Base-by-base conservation (phyloP, 805 yeast genomes). In the Monosporozyma unispora region DNA sequence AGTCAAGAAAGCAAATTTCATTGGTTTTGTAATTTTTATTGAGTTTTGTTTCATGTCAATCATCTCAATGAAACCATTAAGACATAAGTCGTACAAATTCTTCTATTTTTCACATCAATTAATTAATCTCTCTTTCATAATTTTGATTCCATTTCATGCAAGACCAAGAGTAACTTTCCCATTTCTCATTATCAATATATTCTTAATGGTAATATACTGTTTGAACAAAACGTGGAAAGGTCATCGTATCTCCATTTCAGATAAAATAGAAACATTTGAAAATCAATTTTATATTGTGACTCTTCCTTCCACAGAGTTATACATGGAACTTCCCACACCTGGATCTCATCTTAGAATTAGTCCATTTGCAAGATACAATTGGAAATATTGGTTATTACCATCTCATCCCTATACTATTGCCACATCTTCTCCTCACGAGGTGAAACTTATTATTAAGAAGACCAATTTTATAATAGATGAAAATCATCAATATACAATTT, bases 361-460 rank as follows among this genome's bases (percentile, higher is more conserved):
- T 3, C 60, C 64, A 10, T 62, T 67, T 22, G 54, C 67, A 19
- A 61, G 58, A 38, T 52, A 48, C 18, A 66, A 72, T 47, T 72
- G 72, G 2, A 61, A 73, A 48, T 70, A 63, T 47, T 74, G 79
- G 76, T 23, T 82, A 2, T 60, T 70, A 4, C 81, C 91, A 7
- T 70, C 84, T 2, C 90, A 84, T 59, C 90, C 91, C 2, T 84
- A 72, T 57, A 80, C 89, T 0, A 69, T 82, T 11, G 77, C 80
- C 0, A 72, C 80, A 1, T 46, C 67, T 1, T 66, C 75, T 1
- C 78, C 76, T 42, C 52, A 61, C 2, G 51, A 61, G 14, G 59
- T 78, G 2, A 72, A 70, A 41, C 63, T 82, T 50, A 64, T 81
- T 12, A 65, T 80, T 27, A 72, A 71, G 46, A 72, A 70, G 44